phyloP scores from a whole-genome alignment of 164 flowering plant species.

The Vitis vinifera region ASM3070453v1 NC_081807.1:19479001-19479500 shows the following conservation, averaged over 20 bases:
- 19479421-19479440: conserved; percentile 27
- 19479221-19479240: conserved; percentile 36
- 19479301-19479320: conserved; percentile 34
- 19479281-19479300: conserved; percentile 52
- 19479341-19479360: conserved; percentile 52
- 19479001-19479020: conserved; percentile 52
- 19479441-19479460: conserved; percentile 55
- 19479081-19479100: conserved; percentile 29
- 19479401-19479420: conserved; percentile 44
- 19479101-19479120: conserved; percentile 57
- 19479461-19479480: conserved; percentile 62
- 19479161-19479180: conserved; percentile 23
- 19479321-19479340: conserved; percentile 38
- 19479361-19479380: conserved; percentile 50
- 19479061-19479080: conserved; percentile 30
- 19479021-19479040: conserved; percentile 51
- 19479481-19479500: conserved; percentile 47
- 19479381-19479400: conserved; percentile 39
- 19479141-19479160: conserved; percentile 50
- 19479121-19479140: conserved; percentile 49
- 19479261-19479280: conserved; percentile 35
- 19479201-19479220: conserved; percentile 50
- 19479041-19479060: conserved; percentile 56
- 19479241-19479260: conserved; percentile 39
- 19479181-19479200: conserved; percentile 36